A percentile compares a stretch with the other conserved stretches of the same genome.
These are phyloP conservation scores for Rhizopus sp. DNA, from an alignment of 371 early-diverging fungal species.

Conservation along the genomic window DNA sequence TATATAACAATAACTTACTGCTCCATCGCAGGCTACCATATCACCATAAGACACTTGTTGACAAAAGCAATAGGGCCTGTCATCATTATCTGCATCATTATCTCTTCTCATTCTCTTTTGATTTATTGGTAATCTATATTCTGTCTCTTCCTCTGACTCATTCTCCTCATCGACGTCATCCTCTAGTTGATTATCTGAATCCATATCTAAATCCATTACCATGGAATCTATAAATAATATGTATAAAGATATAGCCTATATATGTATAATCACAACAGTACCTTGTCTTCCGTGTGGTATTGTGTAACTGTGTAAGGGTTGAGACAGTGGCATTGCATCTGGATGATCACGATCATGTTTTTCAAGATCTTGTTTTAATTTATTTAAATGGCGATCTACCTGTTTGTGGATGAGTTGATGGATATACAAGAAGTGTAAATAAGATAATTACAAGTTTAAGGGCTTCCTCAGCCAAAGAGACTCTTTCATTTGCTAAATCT, in stretches of 20 bases:
- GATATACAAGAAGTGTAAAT: neutral
- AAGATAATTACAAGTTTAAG: conserved; percentile 34
- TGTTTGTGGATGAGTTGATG: conserved; percentile 2
- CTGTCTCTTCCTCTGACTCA: conserved; percentile 19
- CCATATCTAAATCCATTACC: conserved; percentile 5
- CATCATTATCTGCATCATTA: conserved; percentile 53
- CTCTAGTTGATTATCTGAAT: conserved; percentile 16
- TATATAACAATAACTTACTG: conserved; percentile 52
- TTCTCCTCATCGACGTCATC: conserved; percentile 26
- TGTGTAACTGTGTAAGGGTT: conserved; percentile 20
- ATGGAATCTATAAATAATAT: neutral
- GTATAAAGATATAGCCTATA: neutral
- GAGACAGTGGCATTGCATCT: conserved; percentile 9
- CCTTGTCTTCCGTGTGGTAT: conserved; percentile 23
- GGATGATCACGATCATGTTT: conserved; percentile 35
- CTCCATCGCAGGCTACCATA: conserved; percentile 97
- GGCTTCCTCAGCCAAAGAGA: conserved; percentile 48
- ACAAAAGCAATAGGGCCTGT: conserved; percentile 94
- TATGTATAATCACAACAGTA: conserved; percentile 1
- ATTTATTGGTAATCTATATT: conserved; percentile 22
- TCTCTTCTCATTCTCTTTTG: conserved; percentile 40
- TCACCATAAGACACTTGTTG: conserved; percentile 96
- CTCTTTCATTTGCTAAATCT: conserved; percentile 41
- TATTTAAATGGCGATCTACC: conserved; percentile 46
- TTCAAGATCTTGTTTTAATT: conserved; percentile 39